Evolutionary conservation across 140 eudicot species (phyloP).

Genomic region (Flaveria floridana): DNA sequence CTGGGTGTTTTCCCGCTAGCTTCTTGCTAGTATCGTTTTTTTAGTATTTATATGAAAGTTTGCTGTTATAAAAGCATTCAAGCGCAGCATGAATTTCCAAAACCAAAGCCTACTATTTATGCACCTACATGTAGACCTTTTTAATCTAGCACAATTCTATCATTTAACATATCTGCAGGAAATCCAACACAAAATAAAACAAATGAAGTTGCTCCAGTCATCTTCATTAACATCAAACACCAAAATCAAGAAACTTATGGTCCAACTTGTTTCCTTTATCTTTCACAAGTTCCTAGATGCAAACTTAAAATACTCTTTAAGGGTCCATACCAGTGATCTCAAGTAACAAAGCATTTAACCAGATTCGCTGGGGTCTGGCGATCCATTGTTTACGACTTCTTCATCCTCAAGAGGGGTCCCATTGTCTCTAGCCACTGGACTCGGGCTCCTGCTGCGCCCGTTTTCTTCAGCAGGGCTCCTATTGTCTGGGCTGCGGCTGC

Average conservation of each 20-base stretch:
- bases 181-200: conserved; percentile 17
- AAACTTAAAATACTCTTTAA: conserved; percentile 11
- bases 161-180: conserved; percentile 5
- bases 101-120: too few relatives aligned
- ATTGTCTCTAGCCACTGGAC: conserved; percentile 50
- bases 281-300: conserved; percentile 22
- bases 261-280: conserved; percentile 21
- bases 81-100: too few relatives aligned
- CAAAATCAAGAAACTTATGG: conserved; percentile 24
- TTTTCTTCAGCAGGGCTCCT: conserved; percentile 59
- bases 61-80: too few relatives aligned
- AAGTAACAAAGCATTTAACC: conserved; percentile 21
- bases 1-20: too few relatives aligned
- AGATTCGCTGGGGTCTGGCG: conserved; percentile 56
- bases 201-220: conserved; percentile 18
- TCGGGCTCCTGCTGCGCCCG: conserved; percentile 51
- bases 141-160: not conserved
- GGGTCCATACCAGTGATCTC: conserved; percentile 19
- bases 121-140: not conserved
- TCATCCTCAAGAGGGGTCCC: conserved; percentile 63
- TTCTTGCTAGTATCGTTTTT: too few relatives aligned
- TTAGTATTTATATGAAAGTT: too few relatives aligned
- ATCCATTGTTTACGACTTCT: conserved; percentile 46
- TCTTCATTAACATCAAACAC: conserved; percentile 26
- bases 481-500: conserved; percentile 35